phyloP scores from a whole-genome alignment of 2,329 filamentous ascomycete species.

The Aureobasidium sp. region DNA sequence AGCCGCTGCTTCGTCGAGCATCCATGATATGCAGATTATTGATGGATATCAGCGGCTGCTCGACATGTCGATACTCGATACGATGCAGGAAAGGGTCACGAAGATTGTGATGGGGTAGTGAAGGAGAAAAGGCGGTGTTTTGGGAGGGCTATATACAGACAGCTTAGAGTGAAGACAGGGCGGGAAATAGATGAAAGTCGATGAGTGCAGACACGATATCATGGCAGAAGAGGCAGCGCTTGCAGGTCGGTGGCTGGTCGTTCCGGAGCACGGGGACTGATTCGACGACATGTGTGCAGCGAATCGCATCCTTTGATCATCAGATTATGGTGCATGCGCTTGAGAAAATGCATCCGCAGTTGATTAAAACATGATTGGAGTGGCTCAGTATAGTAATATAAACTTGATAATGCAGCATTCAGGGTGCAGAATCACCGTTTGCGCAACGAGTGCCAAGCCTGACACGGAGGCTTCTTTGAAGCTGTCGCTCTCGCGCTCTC shows the following conservation, averaged over 20 bases:
- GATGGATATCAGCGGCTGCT: neutral
- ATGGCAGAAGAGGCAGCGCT: conserved; percentile 7
- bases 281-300: too few relatives aligned
- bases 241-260: conserved; percentile 14
- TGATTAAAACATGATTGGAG: neutral
- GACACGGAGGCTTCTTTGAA: conserved; percentile 1
- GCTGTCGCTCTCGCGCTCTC: too few relatives aligned
- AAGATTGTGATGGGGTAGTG: neutral
- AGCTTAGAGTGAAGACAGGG: neutral
- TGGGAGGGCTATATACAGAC: conserved; percentile 6
- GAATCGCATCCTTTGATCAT: neutral
- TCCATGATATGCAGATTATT: neutral
- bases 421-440: neutral
- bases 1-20: neutral
- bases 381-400: neutral
- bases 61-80: neutral
- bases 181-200: conserved; percentile 10
- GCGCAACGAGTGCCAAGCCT: neutral
- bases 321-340: too few relatives aligned
- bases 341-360: too few relatives aligned
- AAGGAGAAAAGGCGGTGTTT: neutral
- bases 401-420: neutral
- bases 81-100: neutral
- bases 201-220: conserved; percentile 10
- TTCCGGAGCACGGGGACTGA: conserved; percentile 4